These are phyloP conservation scores for Rhazya stricta DNA, from an alignment of 257 asterid species.

Conservation along the genomic window DNA sequence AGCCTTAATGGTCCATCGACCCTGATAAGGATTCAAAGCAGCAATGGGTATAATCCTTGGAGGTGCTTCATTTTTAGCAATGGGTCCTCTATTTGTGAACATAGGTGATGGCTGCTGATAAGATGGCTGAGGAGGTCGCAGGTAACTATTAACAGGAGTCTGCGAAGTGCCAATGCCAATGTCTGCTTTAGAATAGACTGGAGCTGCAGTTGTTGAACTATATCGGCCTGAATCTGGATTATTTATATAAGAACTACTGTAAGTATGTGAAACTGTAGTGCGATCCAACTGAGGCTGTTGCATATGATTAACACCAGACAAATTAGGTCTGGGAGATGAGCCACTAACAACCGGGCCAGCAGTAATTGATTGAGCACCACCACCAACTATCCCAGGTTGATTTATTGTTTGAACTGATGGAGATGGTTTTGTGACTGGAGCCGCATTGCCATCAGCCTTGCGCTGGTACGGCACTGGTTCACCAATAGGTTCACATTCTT, in stretches of 20 bases:
- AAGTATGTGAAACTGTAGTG: conserved; percentile 32
- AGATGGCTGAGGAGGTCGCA: conserved; percentile 56
- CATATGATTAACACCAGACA: conserved; percentile 34
- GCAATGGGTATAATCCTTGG: conserved; percentile 76
- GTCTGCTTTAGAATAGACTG: conserved; percentile 30
- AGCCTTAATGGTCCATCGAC: conserved; percentile 92
- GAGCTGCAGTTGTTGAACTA: conserved; percentile 31
- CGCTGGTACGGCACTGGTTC: conserved; percentile 40
- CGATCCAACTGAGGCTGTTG: conserved; percentile 35
- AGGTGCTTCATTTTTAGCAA: conserved; percentile 74
- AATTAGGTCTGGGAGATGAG: conserved; percentile 36
- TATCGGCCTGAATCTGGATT: conserved; percentile 40
- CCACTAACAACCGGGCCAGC: conserved; percentile 28
- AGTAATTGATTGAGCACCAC: conserved; percentile 30
- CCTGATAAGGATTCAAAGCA: conserved; percentile 77
- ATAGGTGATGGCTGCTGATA: conserved; percentile 60
- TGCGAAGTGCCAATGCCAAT: conserved; percentile 38
- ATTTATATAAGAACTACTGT: conserved; percentile 35
- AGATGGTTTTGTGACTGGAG: conserved; percentile 36
- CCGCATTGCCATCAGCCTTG: conserved; percentile 32
- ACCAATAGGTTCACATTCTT: conserved; percentile 66
- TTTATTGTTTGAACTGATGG: conserved; percentile 36
- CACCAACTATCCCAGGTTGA: conserved; percentile 32
- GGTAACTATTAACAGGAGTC: conserved; percentile 44
- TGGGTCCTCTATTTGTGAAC: conserved; percentile 77